These are phyloP conservation scores for Amaranthus hypochondriacus DNA, from an alignment of 148 eudicot genomes.

Conservation along the genomic window DNA sequence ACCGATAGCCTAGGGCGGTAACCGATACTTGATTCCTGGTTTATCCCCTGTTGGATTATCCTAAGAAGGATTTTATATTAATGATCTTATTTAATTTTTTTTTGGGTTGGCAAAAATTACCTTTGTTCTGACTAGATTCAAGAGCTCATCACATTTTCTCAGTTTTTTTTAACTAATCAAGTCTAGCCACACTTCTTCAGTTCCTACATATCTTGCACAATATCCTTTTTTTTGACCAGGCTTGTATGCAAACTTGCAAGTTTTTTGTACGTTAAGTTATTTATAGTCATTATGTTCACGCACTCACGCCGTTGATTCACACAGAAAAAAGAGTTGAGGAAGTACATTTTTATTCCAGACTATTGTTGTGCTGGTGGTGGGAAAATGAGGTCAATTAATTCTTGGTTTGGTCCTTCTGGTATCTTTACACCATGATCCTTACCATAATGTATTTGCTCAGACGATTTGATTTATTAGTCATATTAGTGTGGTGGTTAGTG, in stretches of 20 bases:
- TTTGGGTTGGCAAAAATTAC: conserved; percentile 92
- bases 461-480: too few species aligned
- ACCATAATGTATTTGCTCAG: conserved; percentile 97
- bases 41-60: not conserved
- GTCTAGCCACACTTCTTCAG: conserved; percentile 44
- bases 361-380: conserved; percentile 92
- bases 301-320: conserved; percentile 33
- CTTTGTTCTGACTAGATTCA: conserved; percentile 91
- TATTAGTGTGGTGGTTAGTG: conserved; percentile 4
- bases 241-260: conserved; percentile 43
- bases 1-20: too few species aligned
- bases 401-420: conserved; percentile 99
- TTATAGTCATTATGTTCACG: conserved; percentile 19
- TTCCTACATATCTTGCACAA: conserved; percentile 86
- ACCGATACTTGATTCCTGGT: not conserved
- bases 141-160: conserved; percentile 79
- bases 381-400: conserved; percentile 76
- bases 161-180: conserved; percentile 82
- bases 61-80: not conserved
- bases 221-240: conserved; percentile 99
- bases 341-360: conserved; percentile 81
- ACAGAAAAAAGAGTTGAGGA: conserved; percentile 86
- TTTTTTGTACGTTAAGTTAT: conserved; percentile 3
- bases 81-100: conserved; percentile 2
- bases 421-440: conserved; percentile 93